Conservation (phyloP, 176 grass and related monocot species). For the Metroxylon sagu region DNA sequence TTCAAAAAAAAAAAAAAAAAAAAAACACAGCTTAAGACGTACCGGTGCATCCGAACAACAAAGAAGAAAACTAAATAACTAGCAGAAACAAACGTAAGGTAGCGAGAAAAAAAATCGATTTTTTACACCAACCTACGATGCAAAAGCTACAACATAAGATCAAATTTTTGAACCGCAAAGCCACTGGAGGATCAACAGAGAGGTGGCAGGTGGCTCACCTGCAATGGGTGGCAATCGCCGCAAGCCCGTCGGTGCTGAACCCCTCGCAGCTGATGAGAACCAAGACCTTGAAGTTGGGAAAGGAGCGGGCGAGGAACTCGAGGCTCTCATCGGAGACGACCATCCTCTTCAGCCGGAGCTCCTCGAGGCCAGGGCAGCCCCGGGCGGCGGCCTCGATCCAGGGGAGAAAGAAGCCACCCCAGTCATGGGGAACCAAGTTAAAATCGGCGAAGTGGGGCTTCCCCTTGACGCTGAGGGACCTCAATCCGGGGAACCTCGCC, state of each 20-base stretch:
- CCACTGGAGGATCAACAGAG: background rate
- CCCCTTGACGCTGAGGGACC: conserved; percentile 51
- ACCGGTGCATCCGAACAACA: too few species aligned
- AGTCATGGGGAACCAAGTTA: conserved; percentile 63
- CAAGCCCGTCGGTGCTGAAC: conserved; percentile 71
- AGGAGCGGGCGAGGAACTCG: conserved; percentile 50
- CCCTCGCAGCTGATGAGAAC: conserved; percentile 68
- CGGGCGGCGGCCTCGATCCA: conserved; percentile 51
- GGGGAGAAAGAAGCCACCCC: conserved; percentile 45
- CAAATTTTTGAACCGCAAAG: too few species aligned
- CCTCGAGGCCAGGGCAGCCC: conserved; percentile 41
- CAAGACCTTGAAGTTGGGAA: conserved; percentile 49
- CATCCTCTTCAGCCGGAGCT: conserved; percentile 83
- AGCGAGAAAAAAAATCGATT: too few species aligned
- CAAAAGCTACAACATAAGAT: too few species aligned
- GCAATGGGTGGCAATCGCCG: conserved; percentile 59
- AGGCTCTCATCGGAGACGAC: conserved; percentile 59
- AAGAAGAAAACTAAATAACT: too few species aligned
- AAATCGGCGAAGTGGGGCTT: conserved; percentile 83
- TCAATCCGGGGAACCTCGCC: conserved; percentile 39
- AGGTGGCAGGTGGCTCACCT: conserved; percentile 29
- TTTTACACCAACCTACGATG: too few species aligned
- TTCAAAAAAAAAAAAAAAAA: too few species aligned
- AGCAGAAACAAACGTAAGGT: too few species aligned
- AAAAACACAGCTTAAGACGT: too few species aligned